Percentiles rank a stretch among this genome's conserved stretches.
Conservation (phyloP, 352 stramenopile species). For the Globisporangium camurandrum region DNA sequence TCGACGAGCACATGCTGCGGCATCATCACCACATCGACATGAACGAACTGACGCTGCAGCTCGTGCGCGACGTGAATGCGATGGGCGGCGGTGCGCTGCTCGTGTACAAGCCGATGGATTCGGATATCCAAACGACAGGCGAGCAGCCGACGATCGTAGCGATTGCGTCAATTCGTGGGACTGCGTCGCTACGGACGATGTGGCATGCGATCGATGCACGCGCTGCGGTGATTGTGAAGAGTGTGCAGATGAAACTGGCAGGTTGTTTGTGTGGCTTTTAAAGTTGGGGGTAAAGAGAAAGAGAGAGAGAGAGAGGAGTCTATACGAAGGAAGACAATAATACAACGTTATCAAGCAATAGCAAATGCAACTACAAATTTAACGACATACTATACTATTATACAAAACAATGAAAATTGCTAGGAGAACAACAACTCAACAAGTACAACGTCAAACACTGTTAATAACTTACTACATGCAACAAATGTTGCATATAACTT, state of each 20-base stretch:
- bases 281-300: no score
- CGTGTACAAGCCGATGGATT: conserved; percentile 11
- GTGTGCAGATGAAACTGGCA: conserved; percentile 49
- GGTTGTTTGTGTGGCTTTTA: conserved; percentile 67
- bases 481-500: no score
- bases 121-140: conserved; percentile 10
- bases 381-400: no score
- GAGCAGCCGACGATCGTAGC: conserved; percentile 23
- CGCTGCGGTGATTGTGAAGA: conserved; percentile 33
- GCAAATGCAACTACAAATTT: no score
- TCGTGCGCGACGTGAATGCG: conserved; percentile 59
- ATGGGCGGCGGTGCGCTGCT: conserved; percentile 39
- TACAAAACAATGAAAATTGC: no score
- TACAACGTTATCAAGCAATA: no score
- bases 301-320: no score
- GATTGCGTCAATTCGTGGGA: conserved; percentile 31
- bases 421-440: no score
- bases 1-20: conserved; percentile 57
- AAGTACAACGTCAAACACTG: no score
- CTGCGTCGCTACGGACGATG: conserved; percentile 41
- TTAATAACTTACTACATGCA: no score
- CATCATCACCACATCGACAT: conserved; percentile 72
- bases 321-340: no score
- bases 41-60: conserved; percentile 48
- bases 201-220: conserved; percentile 40